Conservation (phyloP, 2,329 filamentous ascomycete genomes). For the Cordyceps javanica region DNA sequence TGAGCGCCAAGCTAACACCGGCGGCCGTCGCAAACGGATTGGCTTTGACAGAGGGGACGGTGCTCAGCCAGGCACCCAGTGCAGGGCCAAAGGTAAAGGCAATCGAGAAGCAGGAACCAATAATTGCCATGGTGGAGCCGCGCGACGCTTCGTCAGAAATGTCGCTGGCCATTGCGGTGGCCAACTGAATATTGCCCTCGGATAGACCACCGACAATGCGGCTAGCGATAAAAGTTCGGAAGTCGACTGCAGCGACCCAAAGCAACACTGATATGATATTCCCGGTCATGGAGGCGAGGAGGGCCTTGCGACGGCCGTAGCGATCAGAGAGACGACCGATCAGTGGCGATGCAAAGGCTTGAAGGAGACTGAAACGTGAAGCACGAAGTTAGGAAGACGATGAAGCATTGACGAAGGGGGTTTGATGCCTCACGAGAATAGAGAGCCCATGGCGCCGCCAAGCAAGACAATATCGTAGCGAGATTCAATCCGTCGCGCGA, state of each 20-base stretch:
- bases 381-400: background rate
- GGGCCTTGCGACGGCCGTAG: conserved; percentile 78
- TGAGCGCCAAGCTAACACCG: conserved; percentile 76
- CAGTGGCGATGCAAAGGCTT: conserved; percentile 85
- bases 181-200: conserved; percentile 94
- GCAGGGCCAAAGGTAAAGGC: conserved; percentile 96
- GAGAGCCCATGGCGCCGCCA: conserved; percentile 84
- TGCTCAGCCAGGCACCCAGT: conserved; percentile 79
- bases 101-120: conserved; percentile 93
- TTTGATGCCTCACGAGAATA: conserved; percentile 59
- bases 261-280: conserved; percentile 91
- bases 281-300: conserved; percentile 86
- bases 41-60: conserved; percentile 67
- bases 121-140: conserved; percentile 90
- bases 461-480: conserved; percentile 96
- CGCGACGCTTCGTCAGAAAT: conserved; percentile 81
- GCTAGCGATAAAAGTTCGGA: conserved; percentile 92
- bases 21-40: conserved; percentile 95
- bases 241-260: conserved; percentile 91
- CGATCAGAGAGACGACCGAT: conserved; percentile 86
- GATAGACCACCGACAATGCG: conserved; percentile 87
- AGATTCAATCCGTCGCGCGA: conserved; percentile 87
- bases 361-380: conserved; percentile 59
- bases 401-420: background rate
- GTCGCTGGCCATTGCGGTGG: conserved; percentile 93